Evolutionary conservation across 2,329 filamentous ascomycete genomes (phyloP).

Genomic region (Cercospora sojina): DNA sequence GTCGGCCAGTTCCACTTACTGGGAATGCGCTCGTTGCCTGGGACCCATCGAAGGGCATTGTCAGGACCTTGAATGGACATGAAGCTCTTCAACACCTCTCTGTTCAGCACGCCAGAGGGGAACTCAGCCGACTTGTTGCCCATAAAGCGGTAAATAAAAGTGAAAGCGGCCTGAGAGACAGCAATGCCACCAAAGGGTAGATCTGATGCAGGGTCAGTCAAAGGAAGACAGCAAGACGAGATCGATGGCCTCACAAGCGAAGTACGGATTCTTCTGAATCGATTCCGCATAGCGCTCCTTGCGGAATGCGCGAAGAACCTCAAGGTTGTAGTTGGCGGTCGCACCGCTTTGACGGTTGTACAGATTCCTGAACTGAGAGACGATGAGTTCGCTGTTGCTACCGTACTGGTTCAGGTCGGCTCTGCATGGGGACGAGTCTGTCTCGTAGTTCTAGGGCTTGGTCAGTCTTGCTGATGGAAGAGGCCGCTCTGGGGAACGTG

Average conservation of each 20-base stretch:
- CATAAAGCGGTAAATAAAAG: conserved; percentile 43
- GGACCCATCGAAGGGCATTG: conserved; percentile 34
- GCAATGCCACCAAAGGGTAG: conserved; percentile 33
- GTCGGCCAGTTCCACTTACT: conserved; percentile 36
- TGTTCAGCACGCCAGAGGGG: conserved; percentile 41
- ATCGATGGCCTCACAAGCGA: conserved; percentile 19
- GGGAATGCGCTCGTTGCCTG: conserved; percentile 45
- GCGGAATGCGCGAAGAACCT: conserved; percentile 33
- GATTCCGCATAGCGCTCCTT: conserved; percentile 31
- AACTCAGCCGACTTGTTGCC: conserved; percentile 42
- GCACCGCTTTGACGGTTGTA: conserved; percentile 29
- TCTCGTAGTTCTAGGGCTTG: conserved; percentile 34
- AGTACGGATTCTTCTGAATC: conserved; percentile 39
- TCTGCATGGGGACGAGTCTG: conserved; percentile 37
- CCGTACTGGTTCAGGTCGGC: conserved; percentile 37
- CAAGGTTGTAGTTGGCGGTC: conserved; percentile 35
- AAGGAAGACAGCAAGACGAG: not conserved
- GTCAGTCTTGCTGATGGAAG: not conserved
- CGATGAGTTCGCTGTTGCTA: conserved; percentile 21
- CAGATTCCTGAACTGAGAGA: conserved; percentile 28
- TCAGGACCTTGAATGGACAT: conserved; percentile 40
- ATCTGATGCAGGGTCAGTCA: conserved; percentile 12
- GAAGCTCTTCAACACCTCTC: conserved; percentile 43
- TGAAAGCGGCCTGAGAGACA: conserved; percentile 36
- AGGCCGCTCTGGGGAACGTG: not conserved